A percentile compares a stretch with the other conserved stretches of the same genome.
phyloP scores from a whole-genome alignment of 306 rosid genomes.

The Ochetophila trinervis region DNA sequence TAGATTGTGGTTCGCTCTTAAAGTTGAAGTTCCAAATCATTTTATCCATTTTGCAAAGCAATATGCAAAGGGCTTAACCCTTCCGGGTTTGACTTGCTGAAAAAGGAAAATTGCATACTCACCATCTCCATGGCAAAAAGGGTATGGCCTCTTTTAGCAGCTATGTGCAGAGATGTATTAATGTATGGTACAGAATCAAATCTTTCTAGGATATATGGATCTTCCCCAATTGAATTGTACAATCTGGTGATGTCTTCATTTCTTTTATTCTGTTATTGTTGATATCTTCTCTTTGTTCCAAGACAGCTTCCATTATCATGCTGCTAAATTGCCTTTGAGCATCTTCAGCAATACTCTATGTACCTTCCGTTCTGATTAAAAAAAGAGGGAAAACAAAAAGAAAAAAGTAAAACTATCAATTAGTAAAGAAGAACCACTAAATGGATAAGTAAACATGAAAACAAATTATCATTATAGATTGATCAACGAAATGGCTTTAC shows the following conservation, averaged over 20 bases:
- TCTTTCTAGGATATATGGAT: neutral
- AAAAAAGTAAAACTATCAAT: no score
- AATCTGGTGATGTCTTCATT: neutral
- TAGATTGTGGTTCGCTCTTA: neutral
- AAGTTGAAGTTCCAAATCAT: neutral
- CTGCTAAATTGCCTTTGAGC: no score
- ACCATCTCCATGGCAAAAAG: neutral
- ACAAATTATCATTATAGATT: no score
- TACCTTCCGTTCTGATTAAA: no score
- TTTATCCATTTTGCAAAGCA: neutral
- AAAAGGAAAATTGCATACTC: neutral
- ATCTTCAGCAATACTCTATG: no score
- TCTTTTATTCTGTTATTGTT: neutral
- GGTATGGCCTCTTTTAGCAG: neutral
- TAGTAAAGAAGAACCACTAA: no score
- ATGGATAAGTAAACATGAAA: no score
- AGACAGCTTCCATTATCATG: no score
- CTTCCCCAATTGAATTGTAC: neutral
- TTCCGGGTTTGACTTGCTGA: neutral
- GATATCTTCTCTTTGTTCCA: no score
- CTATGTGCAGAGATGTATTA: neutral
- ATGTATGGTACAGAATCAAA: neutral
- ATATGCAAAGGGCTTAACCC: neutral
- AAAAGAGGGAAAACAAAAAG: no score
- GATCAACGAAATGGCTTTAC: no score